Evolutionary conservation across 2,329 filamentous ascomycete species (phyloP), one percentile per base, ranked within the genome.

Genomic region (Torrubiella hemipterigena): DNA sequence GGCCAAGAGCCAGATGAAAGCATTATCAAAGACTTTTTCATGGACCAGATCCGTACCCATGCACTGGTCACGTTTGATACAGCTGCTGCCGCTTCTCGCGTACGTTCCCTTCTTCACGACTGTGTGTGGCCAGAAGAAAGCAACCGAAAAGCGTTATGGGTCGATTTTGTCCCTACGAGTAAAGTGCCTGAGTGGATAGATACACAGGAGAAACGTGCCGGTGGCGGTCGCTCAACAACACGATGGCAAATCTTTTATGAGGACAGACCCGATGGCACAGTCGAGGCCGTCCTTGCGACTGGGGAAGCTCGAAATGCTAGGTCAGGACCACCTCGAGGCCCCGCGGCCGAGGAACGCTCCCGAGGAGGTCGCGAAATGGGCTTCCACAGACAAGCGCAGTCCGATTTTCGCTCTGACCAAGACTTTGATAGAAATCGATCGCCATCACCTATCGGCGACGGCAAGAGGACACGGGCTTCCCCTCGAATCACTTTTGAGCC

Each of bases 11-110:
- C 76, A 30, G 51, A 68, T 6, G 62, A 70, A 21, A 56, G 73
- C 10, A 30, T 49, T 16, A 63, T 94, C 23, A 56, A 68, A 14
- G 61, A 72, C 17, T 85, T 93, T 47, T 85, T 83, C 49, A 67
- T 96, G 23, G 89, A 96, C 51, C 66, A 69, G 19, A 82, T 96
- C 46, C 79, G 82, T 40, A 93, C 87, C 0, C 91, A 98, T 52
- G 85, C 85, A 7, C 82, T 95, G 48, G 80, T 79, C 22, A 61
- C 73, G 16, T 89, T 96, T 50, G 61, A 64, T 27, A 78, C 66
- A 27, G 61, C 75, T 8, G 63, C 76, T 3, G 77, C 81, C 4
- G 91, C 91, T 4, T 75, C 78, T 0, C 72, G 84, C 15, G 86
- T 83, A 7, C 80, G 89, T 29, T 69, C 73, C 8, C 69, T 71